Conservation (phyloP, 768 basidiomycete genomes). For the Ramaria sp. region DNA sequence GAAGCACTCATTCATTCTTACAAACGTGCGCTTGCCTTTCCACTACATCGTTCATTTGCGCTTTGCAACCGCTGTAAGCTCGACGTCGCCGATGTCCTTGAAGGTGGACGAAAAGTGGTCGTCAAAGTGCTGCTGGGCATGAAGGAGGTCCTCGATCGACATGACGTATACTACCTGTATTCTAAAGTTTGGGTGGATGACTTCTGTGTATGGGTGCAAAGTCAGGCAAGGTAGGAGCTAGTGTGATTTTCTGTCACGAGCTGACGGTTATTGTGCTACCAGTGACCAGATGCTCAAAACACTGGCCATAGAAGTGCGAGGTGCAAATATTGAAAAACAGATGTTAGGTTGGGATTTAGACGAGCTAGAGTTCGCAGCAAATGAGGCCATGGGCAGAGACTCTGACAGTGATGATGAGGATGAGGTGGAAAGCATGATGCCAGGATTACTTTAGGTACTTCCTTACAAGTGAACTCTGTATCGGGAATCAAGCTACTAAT, state of each 20-base stretch:
- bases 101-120: slow-evolving; percentile 50
- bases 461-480: background rate
- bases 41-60: slow-evolving; percentile 68
- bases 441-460: background rate
- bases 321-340: slow-evolving; percentile 37
- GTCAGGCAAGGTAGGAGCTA: slow-evolving; percentile 46
- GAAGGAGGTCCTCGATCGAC: slow-evolving; percentile 66
- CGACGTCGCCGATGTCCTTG: slow-evolving; percentile 52
- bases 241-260: background rate
- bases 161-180: slow-evolving; percentile 84
- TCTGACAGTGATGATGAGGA: slow-evolving; percentile 67
- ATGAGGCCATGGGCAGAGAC: slow-evolving; percentile 24
- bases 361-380: slow-evolving; percentile 49
- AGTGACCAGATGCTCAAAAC: slow-evolving; percentile 49
- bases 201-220: slow-evolving; percentile 72
- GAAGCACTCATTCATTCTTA: slow-evolving; percentile 34
- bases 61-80: slow-evolving; percentile 57
- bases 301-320: slow-evolving; percentile 34
- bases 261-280: background rate
- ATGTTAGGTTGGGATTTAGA: slow-evolving; percentile 64
- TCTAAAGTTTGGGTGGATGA: slow-evolving; percentile 82
- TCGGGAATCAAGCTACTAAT: background rate
- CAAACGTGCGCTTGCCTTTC: slow-evolving; percentile 65
- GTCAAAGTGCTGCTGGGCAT: slow-evolving; percentile 59
- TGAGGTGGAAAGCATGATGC: background rate